Evolutionary conservation across 2,329 filamentous ascomycete species (phyloP).

Genomic region (Dichotomopilus funicola): DNA sequence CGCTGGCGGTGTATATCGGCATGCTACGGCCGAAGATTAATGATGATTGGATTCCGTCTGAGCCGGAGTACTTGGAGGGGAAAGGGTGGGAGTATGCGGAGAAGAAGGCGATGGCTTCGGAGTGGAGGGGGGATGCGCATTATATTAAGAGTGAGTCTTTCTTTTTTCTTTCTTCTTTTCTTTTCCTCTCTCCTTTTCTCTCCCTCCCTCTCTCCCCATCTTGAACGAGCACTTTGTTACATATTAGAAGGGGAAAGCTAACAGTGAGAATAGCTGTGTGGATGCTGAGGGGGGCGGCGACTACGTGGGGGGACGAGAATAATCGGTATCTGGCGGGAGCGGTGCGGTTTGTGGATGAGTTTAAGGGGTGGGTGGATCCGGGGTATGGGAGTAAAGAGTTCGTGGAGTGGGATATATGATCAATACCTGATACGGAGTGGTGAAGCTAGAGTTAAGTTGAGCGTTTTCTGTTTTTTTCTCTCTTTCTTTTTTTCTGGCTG

Average conservation of each 20-base stretch:
- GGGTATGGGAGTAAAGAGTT: neutral
- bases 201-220: neutral
- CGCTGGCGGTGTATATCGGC: constrained; percentile 69
- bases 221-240: neutral
- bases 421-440: no score
- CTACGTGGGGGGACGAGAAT: constrained; percentile 66
- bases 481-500: no score
- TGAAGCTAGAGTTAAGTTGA: no score
- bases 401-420: no score
- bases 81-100: constrained; percentile 74
- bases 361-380: constrained; percentile 53
- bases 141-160: constrained; percentile 66
- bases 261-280: constrained; percentile 48
- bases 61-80: constrained; percentile 55
- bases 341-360: constrained; percentile 66
- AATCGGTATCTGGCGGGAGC: constrained; percentile 62
- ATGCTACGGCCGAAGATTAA: constrained; percentile 68
- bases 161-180: neutral
- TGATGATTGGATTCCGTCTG: constrained; percentile 41
- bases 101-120: constrained; percentile 61
- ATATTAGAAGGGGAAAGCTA: neutral
- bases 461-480: no score
- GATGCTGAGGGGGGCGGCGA: constrained; percentile 66
- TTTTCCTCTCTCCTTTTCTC: neutral
- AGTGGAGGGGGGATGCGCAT: constrained; percentile 67